Evolutionary conservation across 1,284 basidiomycete genomes (phyloP), one percentile per base, ranked within the genome.

Genomic region (Cryptococcus wingfieldii): DNA sequence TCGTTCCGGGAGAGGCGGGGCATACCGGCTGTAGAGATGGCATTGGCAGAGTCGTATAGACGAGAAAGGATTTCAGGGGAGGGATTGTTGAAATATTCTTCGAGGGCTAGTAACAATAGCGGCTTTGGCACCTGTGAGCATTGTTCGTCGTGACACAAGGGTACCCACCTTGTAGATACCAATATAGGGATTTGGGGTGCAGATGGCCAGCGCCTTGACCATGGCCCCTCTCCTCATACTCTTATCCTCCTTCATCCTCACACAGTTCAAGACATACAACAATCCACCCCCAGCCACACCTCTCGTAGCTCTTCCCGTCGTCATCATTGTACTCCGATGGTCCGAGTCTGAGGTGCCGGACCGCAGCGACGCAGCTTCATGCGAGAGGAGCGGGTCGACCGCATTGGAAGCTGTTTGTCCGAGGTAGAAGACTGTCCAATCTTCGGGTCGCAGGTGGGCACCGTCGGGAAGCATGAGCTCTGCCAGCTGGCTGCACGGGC

Each of bases 401-500:
- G 86, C 87, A 69, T 91, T 90, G 75, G 87, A 88, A 0, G 85
- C 81, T 0, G 89, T 90, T 77, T 96, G 93, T 70, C 96, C 96
- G 50, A 98, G 83, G 74, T 96, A 97, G 81, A 98, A 98, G 54
- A 97, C 86, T 4, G 95, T 98, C 95, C 94, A 98, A 75, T 98
- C 95, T 74, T 96, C 91, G 16, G 87, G 79, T 61, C 95, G 87
- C 50, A 88, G 84, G 75, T 99, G 96, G 13, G 93, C 93, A 13
- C 96, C 96, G 74, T 98, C 95, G 1, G 95, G 95, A 16, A 99
- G 82, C 95, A 99, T 99, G 60, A 96, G 84, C 78, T 97, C 95
- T 1, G 95, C 96, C 4, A 98, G 82, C 25, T 92, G 83, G 62
- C 93, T 96, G 66, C 25, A 23, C 45, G 18, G 14, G 38, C 19